These are phyloP conservation scores for Diaporthe capsici DNA, from an alignment of 2,329 filamentous ascomycete genomes.

Conservation along the genomic window DNA sequence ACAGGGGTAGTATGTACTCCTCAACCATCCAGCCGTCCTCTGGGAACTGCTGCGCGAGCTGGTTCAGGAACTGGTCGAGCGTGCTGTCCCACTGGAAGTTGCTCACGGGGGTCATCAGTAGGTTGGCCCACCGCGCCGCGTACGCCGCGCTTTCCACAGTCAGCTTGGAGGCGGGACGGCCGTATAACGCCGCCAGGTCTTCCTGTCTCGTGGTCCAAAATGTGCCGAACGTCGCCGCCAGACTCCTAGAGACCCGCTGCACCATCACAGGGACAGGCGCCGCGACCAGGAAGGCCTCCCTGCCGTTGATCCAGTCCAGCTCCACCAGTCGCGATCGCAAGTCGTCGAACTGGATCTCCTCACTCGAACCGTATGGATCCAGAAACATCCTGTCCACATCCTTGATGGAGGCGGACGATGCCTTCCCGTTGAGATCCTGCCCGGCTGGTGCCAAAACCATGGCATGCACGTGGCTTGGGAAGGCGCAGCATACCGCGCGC, in stretches of 20 bases:
- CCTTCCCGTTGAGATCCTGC: constrained; percentile 70
- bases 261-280: constrained; percentile 78
- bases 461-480: constrained; percentile 88
- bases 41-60: constrained; percentile 75
- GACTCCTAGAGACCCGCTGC: constrained; percentile 83
- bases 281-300: constrained; percentile 71
- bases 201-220: constrained; percentile 48
- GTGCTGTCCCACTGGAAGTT: constrained; percentile 70
- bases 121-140: constrained; percentile 79
- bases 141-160: constrained; percentile 73
- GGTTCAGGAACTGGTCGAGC: constrained; percentile 74
- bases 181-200: constrained; percentile 55
- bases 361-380: constrained; percentile 81
- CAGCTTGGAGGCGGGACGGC: constrained; percentile 68
- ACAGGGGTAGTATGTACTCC: constrained; percentile 76
- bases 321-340: constrained; percentile 72
- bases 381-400: constrained; percentile 78
- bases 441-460: constrained; percentile 76
- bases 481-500: constrained; percentile 82
- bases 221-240: constrained; percentile 78
- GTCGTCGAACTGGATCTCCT: constrained; percentile 73
- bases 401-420: constrained; percentile 55
- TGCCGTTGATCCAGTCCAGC: constrained; percentile 58
- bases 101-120: constrained; percentile 66
- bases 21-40: constrained; percentile 82